phyloP scores from a whole-genome alignment of 2,329 filamentous ascomycete genomes.

The Madurella fahalii region DNA sequence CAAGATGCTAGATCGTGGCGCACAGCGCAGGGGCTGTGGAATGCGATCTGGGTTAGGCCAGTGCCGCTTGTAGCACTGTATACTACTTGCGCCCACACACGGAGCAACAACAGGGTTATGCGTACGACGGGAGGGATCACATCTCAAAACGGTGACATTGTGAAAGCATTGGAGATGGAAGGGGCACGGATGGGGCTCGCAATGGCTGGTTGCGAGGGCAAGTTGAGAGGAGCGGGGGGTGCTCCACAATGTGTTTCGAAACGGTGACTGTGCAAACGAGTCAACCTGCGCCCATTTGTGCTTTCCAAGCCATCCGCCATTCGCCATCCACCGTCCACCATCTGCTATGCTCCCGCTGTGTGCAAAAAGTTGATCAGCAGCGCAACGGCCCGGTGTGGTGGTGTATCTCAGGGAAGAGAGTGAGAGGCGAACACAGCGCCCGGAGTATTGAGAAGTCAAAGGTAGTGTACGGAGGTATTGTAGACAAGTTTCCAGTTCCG shows the following conservation, averaged over 20 bases:
- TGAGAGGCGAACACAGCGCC: too few relatives aligned
- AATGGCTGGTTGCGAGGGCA: slow-evolving; percentile 3
- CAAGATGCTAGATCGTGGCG: neutral
- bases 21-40: slow-evolving; percentile 3
- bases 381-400: too few relatives aligned
- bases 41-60: neutral
- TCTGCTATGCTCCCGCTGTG: too few relatives aligned
- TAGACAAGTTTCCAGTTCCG: too few relatives aligned
- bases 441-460: too few relatives aligned
- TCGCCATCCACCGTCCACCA: too few relatives aligned
- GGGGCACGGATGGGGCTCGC: slow-evolving; percentile 2
- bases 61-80: too few relatives aligned
- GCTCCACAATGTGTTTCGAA: slow-evolving; percentile 15
- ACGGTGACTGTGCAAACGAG: slow-evolving; percentile 6
- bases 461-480: too few relatives aligned
- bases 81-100: too few relatives aligned
- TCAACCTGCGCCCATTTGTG: neutral
- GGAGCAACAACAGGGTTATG: neutral
- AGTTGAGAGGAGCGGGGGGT: neutral
- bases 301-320: neutral
- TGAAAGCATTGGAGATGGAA: slow-evolving; percentile 1
- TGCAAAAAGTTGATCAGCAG: too few relatives aligned
- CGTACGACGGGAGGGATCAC: slow-evolving; percentile 4
- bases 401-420: too few relatives aligned
- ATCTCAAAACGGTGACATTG: slow-evolving; percentile 18